phyloP scores from a whole-genome alignment of 1,284 basidiomycete species.

The Termitomyces sp. region DNA sequence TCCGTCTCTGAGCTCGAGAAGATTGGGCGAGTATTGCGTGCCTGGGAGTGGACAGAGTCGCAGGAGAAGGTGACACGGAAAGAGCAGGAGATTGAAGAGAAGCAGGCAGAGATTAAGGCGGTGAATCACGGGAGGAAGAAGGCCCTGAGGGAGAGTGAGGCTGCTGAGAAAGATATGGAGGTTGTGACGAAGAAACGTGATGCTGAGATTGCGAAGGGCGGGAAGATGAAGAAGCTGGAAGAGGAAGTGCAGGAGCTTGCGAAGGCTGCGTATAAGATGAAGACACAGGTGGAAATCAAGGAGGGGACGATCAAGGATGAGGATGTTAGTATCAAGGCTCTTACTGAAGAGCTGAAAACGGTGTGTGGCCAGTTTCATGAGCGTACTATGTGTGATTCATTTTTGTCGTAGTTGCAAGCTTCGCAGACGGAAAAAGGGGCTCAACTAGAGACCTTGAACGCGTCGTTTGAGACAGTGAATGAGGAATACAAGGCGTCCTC shows the following conservation, averaged over 20 bases:
- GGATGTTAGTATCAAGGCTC: constrained; percentile 52
- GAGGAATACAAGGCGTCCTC: constrained; percentile 65
- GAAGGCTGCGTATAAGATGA: constrained; percentile 83
- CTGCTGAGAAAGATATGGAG: constrained; percentile 69
- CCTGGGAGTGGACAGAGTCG: constrained; percentile 82
- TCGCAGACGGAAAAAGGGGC: constrained; percentile 52
- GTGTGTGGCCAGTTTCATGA: constrained; percentile 34
- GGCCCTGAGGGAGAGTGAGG: constrained; percentile 52
- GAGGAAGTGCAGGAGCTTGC: constrained; percentile 77
- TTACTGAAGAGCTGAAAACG: constrained; percentile 56
- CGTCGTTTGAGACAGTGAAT: constrained; percentile 66
- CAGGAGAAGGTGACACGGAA: constrained; percentile 42
- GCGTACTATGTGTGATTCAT: background rate
- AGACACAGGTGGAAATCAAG: constrained; percentile 86
- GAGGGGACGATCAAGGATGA: constrained; percentile 79
- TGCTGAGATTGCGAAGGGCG: constrained; percentile 68
- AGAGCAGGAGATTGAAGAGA: constrained; percentile 53
- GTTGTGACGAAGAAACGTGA: constrained; percentile 62
- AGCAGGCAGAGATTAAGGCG: constrained; percentile 44
- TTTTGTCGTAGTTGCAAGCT: constrained; percentile 43
- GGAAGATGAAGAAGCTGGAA: constrained; percentile 75
- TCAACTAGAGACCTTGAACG: constrained; percentile 58
- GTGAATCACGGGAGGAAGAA: constrained; percentile 52
- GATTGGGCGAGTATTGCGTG: constrained; percentile 79
- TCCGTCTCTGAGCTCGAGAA: constrained; percentile 85